A percentile compares a stretch with the other conserved stretches of the same genome.
phyloP scores from a whole-genome alignment of 441 rosid species.

The Corymbia calophylla region DNA sequence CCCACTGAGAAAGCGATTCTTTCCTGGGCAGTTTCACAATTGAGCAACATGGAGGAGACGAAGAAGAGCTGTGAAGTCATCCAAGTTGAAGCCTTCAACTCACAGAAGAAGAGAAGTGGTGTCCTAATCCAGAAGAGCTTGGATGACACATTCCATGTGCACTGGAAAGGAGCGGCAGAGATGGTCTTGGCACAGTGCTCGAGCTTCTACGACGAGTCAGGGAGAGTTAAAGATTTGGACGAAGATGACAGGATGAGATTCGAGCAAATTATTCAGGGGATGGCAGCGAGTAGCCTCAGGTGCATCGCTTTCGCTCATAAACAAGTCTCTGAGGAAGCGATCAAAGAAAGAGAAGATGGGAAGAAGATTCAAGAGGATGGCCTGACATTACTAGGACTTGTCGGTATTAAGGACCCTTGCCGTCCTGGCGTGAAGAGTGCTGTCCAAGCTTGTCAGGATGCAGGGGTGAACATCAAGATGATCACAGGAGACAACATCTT shows the following conservation, averaged over 20 bases:
- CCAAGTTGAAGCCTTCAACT: conserved; percentile 62
- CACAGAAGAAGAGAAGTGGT: conserved; percentile 71
- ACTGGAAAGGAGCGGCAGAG: conserved; percentile 91
- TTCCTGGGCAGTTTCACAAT: not conserved
- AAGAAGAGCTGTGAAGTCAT: conserved; percentile 23
- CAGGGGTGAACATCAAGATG: conserved; percentile 72
- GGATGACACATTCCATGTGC: conserved; percentile 44
- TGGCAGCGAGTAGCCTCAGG: conserved; percentile 77
- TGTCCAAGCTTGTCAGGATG: conserved; percentile 49
- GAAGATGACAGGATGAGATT: conserved; percentile 19
- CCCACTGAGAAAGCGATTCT: not conserved
- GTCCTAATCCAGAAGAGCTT: conserved; percentile 29
- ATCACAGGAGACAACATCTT: conserved; percentile 76
- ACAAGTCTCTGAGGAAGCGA: conserved; percentile 15
- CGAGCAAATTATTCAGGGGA: conserved; percentile 45
- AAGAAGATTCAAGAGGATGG: conserved; percentile 33
- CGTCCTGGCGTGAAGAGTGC: conserved; percentile 50
- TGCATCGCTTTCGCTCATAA: conserved; percentile 79
- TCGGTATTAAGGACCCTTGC: conserved; percentile 76
- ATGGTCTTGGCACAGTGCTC: conserved; percentile 60
- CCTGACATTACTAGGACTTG: conserved; percentile 49
- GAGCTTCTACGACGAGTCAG: conserved; percentile 40
- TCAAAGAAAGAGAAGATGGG: not conserved
- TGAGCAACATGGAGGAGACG: not conserved
- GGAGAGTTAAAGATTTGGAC: conserved; percentile 19